Evolutionary conservation across 2,329 filamentous ascomycete species (phyloP).

Genomic region (Colletotrichum noveboracense): DNA sequence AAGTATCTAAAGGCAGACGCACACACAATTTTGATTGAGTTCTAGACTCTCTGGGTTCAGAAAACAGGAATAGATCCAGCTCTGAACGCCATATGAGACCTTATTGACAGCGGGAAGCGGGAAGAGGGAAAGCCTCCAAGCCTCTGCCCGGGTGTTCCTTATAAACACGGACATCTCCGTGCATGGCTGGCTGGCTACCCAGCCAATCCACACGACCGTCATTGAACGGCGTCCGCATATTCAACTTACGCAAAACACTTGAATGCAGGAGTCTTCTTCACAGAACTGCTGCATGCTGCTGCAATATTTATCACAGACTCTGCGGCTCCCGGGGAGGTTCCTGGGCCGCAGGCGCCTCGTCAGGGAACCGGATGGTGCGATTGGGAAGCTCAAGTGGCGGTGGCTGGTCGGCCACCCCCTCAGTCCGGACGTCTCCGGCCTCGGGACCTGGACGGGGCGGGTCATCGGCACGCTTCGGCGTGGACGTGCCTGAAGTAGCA

Average conservation of each 20-base stretch:
- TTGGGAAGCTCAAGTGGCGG: conserved; percentile 21
- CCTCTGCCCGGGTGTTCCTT: not conserved
- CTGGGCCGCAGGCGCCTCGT: conserved; percentile 32
- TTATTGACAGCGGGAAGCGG: not conserved
- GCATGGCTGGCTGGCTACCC: not conserved
- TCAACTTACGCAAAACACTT: not conserved
- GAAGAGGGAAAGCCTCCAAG: not conserved
- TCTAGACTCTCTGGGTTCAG: not conserved
- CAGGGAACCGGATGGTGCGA: conserved; percentile 50
- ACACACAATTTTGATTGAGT: not conserved
- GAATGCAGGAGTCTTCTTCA: not conserved
- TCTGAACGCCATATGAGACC: not conserved
- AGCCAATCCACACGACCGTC: not conserved
- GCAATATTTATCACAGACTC: not conserved
- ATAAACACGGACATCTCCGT: not conserved
- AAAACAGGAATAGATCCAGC: not conserved
- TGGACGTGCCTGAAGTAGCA: not conserved
- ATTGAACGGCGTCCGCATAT: not conserved
- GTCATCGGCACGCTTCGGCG: not conserved
- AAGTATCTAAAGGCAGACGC: not conserved
- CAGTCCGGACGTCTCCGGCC: not conserved
- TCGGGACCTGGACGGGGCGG: not conserved
- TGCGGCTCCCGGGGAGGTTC: not conserved
- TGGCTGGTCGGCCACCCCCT: conserved; percentile 26
- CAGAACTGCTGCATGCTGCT: not conserved